These are phyloP conservation scores for Pichia phayaonensis DNA, from an alignment of 805 yeast genomes.

Conservation along the genomic window DNA sequence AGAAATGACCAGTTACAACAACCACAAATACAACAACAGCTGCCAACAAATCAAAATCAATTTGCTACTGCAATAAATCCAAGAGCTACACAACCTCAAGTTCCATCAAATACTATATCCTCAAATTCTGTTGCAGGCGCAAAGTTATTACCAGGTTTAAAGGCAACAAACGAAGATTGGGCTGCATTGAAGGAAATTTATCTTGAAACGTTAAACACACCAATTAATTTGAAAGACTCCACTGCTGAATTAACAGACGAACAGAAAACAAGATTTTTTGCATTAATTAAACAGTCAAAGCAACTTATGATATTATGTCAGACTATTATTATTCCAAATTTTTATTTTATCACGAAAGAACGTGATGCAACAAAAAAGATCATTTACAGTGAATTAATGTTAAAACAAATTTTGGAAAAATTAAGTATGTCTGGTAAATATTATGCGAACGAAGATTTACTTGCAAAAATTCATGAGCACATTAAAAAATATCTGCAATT, in stretches of 20 bases:
- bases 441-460: slow-evolving; percentile 63
- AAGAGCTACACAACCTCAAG: slow-evolving; percentile 11
- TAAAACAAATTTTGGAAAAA: slow-evolving; percentile 66
- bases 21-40: slow-evolving; percentile 16
- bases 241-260: slow-evolving; percentile 52
- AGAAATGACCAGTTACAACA: slow-evolving; percentile 1
- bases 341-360: slow-evolving; percentile 67
- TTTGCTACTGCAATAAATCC: slow-evolving; percentile 11
- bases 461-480: slow-evolving; percentile 64
- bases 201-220: slow-evolving; percentile 61
- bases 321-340: slow-evolving; percentile 63
- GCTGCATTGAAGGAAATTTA: slow-evolving; percentile 52
- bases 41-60: slow-evolving; percentile 30
- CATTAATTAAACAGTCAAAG: slow-evolving; percentile 45
- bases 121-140: slow-evolving; percentile 14
- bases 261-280: slow-evolving; percentile 55
- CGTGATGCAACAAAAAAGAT: slow-evolving; percentile 68
- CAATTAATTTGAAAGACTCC: slow-evolving; percentile 59
- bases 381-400: slow-evolving; percentile 71
- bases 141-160: slow-evolving; percentile 27
- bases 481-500: slow-evolving; percentile 67
- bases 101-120: slow-evolving; percentile 4
- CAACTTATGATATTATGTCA: slow-evolving; percentile 64
- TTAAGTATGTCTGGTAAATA: slow-evolving; percentile 43
- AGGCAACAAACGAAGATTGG: slow-evolving; percentile 55